Conservation (phyloP, 805 yeast genomes). For the Lipomyces japonicus region DNA sequence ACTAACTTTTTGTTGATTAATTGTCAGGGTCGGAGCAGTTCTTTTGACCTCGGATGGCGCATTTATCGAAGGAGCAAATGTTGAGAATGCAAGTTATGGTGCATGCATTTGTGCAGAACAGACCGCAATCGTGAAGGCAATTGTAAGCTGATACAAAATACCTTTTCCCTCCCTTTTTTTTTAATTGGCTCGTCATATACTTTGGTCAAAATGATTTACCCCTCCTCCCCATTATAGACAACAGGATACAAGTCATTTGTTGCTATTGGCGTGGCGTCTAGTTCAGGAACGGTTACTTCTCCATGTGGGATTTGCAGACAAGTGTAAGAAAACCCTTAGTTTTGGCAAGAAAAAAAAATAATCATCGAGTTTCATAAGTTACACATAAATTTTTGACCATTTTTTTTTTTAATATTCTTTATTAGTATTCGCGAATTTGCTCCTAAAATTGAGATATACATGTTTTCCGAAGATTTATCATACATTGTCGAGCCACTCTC, state of each 20-base stretch:
- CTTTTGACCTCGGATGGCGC: conserved; percentile 52
- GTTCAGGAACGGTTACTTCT: conserved; percentile 53
- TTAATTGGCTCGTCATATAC: not conserved
- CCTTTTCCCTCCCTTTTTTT: not conserved
- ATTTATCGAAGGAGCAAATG: conserved; percentile 69
- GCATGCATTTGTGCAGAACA: conserved; percentile 76
- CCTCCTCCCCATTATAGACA: conserved; percentile 17
- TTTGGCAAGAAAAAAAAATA: not conserved
- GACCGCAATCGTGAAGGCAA: conserved; percentile 57
- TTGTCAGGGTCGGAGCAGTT: conserved; percentile 69
- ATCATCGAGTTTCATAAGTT: not conserved
- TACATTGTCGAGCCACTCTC: conserved; percentile 43
- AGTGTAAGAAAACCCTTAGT: conserved; percentile 38
- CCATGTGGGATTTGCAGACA: conserved; percentile 98
- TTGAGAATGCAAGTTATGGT: conserved; percentile 90
- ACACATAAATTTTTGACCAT: conserved; percentile 3
- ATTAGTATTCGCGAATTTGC: conserved; percentile 61
- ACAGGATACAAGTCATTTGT: conserved; percentile 41
- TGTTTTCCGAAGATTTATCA: conserved; percentile 59
- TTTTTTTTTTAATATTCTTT: conserved; percentile 37
- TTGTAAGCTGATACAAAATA: conserved; percentile 35
- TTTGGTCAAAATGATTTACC: not conserved
- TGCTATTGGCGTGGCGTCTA: conserved; percentile 68
- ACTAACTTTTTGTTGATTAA: not conserved
- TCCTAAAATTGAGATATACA: conserved; percentile 54